These are phyloP conservation scores for Thelonectria rubi DNA, from an alignment of 2,329 filamentous ascomycete species.

Conservation along the genomic window DNA sequence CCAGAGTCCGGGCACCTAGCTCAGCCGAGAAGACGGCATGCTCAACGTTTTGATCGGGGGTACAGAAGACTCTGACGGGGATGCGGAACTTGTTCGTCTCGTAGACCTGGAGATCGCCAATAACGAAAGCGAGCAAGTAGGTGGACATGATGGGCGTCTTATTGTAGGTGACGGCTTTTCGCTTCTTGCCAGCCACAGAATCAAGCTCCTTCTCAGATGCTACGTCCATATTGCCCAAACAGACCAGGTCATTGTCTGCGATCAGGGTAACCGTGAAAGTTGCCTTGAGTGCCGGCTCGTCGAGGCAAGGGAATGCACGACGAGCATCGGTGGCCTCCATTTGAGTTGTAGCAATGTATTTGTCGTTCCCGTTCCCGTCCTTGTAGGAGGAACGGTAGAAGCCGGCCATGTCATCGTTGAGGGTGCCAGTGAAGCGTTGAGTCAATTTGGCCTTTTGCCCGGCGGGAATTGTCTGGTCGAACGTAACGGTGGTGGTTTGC, in stretches of 20 bases:
- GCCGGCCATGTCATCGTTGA: constrained; percentile 96
- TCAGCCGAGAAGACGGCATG: constrained; percentile 91
- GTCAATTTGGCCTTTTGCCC: constrained; percentile 76
- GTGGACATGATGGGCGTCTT: constrained; percentile 95
- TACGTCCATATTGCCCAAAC: constrained; percentile 97
- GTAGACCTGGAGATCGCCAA: constrained; percentile 93
- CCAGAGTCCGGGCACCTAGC: constrained; percentile 86
- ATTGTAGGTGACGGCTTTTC: constrained; percentile 92
- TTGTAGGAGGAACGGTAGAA: constrained; percentile 98
- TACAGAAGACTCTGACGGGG: constrained; percentile 92
- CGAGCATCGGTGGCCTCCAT: constrained; percentile 97
- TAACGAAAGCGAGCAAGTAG: constrained; percentile 92
- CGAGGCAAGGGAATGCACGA: constrained; percentile 94
- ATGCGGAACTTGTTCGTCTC: constrained; percentile 92
- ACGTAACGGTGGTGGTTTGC: constrained; percentile 84
- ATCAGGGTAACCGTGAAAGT: constrained; percentile 91
- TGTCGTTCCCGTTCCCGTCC: constrained; percentile 77
- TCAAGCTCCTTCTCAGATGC: constrained; percentile 78
- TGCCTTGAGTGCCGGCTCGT: constrained; percentile 93
- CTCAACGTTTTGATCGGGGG: constrained; percentile 87
- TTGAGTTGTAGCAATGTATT: constrained; percentile 88
- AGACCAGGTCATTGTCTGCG: constrained; percentile 89
- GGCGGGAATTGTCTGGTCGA: constrained; percentile 76
- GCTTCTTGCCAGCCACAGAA: constrained; percentile 67
- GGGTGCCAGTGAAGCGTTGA: constrained; percentile 73